Evolutionary conservation across 129 eudicot genomes (phyloP).

Genomic region (Arctium minus): DNA sequence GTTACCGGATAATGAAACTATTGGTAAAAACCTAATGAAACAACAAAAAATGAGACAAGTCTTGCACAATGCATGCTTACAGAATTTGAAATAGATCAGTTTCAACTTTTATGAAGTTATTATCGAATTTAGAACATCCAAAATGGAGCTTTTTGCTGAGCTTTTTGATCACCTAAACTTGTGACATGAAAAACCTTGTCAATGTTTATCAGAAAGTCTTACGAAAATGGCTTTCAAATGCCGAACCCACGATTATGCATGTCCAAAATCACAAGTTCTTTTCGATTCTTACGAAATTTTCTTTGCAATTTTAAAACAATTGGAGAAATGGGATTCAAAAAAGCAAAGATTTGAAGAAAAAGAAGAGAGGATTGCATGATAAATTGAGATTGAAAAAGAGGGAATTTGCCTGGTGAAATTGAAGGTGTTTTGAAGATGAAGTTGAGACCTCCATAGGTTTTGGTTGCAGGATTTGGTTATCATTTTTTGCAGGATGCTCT

Average conservation of each 20-base stretch:
- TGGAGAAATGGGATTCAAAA: neutral
- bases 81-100: neutral
- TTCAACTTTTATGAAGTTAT: neutral
- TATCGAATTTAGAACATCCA: neutral
- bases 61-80: neutral
- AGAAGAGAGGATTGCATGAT: neutral
- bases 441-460: conserved; percentile 25
- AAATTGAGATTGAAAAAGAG: neutral
- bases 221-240: neutral
- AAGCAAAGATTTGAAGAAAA: neutral
- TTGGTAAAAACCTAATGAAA: conserved; percentile 33
- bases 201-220: neutral
- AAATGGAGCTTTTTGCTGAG: neutral
- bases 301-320: neutral
- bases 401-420: conserved; percentile 38
- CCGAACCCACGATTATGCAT: neutral
- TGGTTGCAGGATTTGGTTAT: conserved; percentile 31
- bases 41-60: neutral
- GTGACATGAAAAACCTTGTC: no score
- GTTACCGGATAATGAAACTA: conserved; percentile 22
- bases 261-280: neutral
- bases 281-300: neutral
- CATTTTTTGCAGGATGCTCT: conserved; percentile 27
- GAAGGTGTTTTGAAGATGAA: conserved; percentile 24
- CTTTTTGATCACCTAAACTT: neutral